Evolutionary conservation across 1,284 basidiomycete species (phyloP).

Genomic region (Sutorius eximius): DNA sequence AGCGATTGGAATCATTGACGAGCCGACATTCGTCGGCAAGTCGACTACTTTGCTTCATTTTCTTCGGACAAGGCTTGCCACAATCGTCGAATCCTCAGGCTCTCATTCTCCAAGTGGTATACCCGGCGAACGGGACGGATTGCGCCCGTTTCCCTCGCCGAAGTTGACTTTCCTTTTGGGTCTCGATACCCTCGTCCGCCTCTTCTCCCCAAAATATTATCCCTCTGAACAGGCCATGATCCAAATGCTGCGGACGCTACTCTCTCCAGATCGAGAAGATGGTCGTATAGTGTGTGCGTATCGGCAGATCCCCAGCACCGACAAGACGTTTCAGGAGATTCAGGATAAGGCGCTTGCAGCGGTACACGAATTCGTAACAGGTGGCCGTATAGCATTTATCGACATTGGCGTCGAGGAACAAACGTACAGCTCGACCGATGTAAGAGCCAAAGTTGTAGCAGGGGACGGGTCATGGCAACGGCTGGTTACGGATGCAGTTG

Average conservation of each 20-base stretch:
- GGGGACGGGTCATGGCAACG: slow-evolving; percentile 38
- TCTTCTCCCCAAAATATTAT: slow-evolving; percentile 85
- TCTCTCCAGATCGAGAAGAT: slow-evolving; percentile 58
- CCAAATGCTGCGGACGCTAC: slow-evolving; percentile 57
- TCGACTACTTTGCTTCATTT: slow-evolving; percentile 61
- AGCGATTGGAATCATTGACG: slow-evolving; percentile 82
- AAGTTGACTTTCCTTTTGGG: slow-evolving; percentile 76
- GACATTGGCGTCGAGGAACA: slow-evolving; percentile 59
- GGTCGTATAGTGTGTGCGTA: slow-evolving; percentile 74
- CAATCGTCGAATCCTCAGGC: slow-evolving; percentile 9
- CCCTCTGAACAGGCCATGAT: slow-evolving; percentile 54
- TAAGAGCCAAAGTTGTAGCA: slow-evolving; percentile 52
- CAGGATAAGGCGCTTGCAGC: slow-evolving; percentile 36
- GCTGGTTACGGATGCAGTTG: slow-evolving; percentile 45
- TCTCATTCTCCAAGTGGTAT: background rate
- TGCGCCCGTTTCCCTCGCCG: slow-evolving; percentile 28
- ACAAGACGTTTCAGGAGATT: slow-evolving; percentile 27
- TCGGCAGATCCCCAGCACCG: slow-evolving; percentile 37
- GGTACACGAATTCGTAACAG: slow-evolving; percentile 52
- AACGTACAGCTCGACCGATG: slow-evolving; percentile 71
- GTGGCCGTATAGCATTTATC: slow-evolving; percentile 54
- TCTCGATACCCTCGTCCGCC: slow-evolving; percentile 84
- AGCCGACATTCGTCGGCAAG: slow-evolving; percentile 89
- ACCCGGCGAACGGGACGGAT: slow-evolving; percentile 6
- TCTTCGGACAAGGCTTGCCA: slow-evolving; percentile 42